A percentile compares a stretch with the other conserved stretches of the same genome.
phyloP scores from a whole-genome alignment of 2,329 filamentous ascomycete genomes.

The Paraphoma sp. region DNA sequence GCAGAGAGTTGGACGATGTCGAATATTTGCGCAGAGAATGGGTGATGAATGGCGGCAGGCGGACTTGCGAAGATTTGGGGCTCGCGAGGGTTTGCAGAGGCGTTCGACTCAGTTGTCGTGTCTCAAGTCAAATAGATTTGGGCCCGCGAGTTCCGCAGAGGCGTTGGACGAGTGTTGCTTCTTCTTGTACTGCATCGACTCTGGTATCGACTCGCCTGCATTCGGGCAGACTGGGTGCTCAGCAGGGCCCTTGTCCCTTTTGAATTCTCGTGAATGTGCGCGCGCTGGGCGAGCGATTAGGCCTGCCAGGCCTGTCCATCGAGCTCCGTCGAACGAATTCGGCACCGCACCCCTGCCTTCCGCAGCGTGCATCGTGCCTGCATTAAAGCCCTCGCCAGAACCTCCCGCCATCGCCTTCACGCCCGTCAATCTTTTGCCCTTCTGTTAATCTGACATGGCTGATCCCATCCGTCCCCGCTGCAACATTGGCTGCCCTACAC shows the following conservation, averaged over 20 bases:
- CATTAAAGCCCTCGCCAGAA: not conserved
- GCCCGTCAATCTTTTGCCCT: conserved; percentile 1
- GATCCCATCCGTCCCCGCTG: not conserved
- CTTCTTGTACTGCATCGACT: conserved; percentile 15
- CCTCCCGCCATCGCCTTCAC: not conserved
- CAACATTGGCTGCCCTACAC: not conserved
- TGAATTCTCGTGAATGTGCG: not conserved
- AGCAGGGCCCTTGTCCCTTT: not conserved
- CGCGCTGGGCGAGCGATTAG: not conserved
- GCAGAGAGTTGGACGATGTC: not conserved
- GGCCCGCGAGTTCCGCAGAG: too few species aligned
- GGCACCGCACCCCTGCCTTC: not conserved
- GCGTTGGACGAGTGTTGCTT: conserved; percentile 5
- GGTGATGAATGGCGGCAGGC: too few species aligned
- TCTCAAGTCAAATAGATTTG: conserved; percentile 7
- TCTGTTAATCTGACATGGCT: not conserved
- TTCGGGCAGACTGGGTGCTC: not conserved
- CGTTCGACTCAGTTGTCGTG: conserved; percentile 2
- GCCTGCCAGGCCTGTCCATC: not conserved
- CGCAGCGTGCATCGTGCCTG: conserved; percentile 1
- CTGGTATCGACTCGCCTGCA: not conserved
- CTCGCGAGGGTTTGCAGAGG: not conserved
- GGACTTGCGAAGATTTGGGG: too few species aligned
- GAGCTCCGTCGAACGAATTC: not conserved
- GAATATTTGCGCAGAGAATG: not conserved